Percentiles rank a stretch among this genome's conserved stretches.
Conservation (phyloP, 371 early-diverging fungal species). For the Actinomucor elegans region DNA sequence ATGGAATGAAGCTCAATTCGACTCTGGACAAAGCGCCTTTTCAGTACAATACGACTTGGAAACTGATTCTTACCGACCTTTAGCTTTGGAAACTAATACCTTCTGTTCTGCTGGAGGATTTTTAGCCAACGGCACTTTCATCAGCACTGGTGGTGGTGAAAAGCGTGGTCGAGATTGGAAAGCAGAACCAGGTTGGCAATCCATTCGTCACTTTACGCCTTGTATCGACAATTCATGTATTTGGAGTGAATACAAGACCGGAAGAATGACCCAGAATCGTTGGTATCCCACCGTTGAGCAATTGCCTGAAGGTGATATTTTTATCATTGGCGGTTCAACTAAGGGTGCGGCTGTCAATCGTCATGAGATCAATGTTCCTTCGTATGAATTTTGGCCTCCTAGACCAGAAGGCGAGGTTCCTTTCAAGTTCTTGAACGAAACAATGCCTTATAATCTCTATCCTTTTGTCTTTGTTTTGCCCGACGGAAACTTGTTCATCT, state of each 20-base stretch:
- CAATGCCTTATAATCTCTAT: constrained; percentile 65
- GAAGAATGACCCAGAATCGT: constrained; percentile 48
- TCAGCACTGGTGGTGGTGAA: constrained; percentile 63
- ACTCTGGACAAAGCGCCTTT: constrained; percentile 54
- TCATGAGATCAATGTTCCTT: constrained; percentile 52
- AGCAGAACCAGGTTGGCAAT: constrained; percentile 56
- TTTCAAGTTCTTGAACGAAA: constrained; percentile 53
- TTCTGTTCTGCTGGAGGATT: constrained; percentile 68
- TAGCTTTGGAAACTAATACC: constrained; percentile 58
- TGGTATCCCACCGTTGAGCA: constrained; percentile 68
- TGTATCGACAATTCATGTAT: constrained; percentile 46
- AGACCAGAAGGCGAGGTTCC: constrained; percentile 29
- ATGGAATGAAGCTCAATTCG: constrained; percentile 53
- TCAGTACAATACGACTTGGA: constrained; percentile 57
- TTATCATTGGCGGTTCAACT: constrained; percentile 61
- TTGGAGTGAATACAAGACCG: constrained; percentile 44
- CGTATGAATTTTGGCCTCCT: constrained; percentile 51
- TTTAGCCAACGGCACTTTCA: constrained; percentile 58
- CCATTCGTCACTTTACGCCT: constrained; percentile 53
- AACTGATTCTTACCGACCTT: constrained; percentile 43
- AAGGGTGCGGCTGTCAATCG: constrained; percentile 54
- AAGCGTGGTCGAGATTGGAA: constrained; percentile 44
- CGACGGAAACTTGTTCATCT: constrained; percentile 56
- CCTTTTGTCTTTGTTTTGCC: constrained; percentile 57
- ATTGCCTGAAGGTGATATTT: constrained; percentile 56